A percentile compares a stretch with the other conserved stretches of the same genome.
These are phyloP conservation scores for Alnus rubra DNA, from an alignment of 306 rosid species.

Conservation along the genomic window DNA sequence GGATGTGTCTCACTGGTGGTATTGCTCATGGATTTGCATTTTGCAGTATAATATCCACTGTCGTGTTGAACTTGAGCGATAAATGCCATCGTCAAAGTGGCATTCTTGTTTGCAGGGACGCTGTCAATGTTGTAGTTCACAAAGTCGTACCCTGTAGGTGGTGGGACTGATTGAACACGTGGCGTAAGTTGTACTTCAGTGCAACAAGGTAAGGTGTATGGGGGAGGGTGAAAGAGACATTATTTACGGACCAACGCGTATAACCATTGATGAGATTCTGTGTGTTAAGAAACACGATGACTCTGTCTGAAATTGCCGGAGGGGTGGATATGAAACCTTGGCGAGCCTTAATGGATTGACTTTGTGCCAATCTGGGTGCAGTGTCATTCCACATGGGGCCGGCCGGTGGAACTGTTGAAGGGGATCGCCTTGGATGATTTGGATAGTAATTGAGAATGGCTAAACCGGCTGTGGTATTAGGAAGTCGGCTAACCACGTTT, in stretches of 20 bases:
- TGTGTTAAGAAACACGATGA: slow-evolving; percentile 76
- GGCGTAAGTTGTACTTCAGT: slow-evolving; percentile 46
- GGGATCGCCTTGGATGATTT: slow-evolving; percentile 62
- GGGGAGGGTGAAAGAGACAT: slow-evolving; percentile 68
- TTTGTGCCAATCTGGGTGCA: slow-evolving; percentile 46
- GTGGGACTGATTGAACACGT: slow-evolving; percentile 55
- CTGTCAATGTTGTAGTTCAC: slow-evolving; percentile 47
- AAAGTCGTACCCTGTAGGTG: slow-evolving; percentile 62
- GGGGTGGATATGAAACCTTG: slow-evolving; percentile 48
- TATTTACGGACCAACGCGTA: slow-evolving; percentile 65
- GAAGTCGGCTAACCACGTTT: slow-evolving; percentile 53
- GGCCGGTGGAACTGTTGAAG: slow-evolving; percentile 50
- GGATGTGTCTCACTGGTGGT: slow-evolving; percentile 58
- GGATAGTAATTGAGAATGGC: slow-evolving; percentile 79
- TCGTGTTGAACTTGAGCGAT: slow-evolving; percentile 44
- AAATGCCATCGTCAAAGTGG: slow-evolving; percentile 48
- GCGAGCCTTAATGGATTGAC: slow-evolving; percentile 63
- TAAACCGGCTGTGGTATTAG: slow-evolving; percentile 66
- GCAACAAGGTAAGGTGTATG: slow-evolving; percentile 80
- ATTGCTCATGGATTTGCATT: slow-evolving; percentile 43
- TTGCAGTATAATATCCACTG: slow-evolving; percentile 54
- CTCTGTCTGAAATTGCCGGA: slow-evolving; percentile 62
- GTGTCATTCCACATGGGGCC: slow-evolving; percentile 67
- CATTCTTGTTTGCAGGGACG: slow-evolving; percentile 34
- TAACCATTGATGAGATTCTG: slow-evolving; percentile 45